Evolutionary conservation across 2,329 filamentous ascomycete species (phyloP).

Genomic region (Phialemoniopsis sp.): DNA sequence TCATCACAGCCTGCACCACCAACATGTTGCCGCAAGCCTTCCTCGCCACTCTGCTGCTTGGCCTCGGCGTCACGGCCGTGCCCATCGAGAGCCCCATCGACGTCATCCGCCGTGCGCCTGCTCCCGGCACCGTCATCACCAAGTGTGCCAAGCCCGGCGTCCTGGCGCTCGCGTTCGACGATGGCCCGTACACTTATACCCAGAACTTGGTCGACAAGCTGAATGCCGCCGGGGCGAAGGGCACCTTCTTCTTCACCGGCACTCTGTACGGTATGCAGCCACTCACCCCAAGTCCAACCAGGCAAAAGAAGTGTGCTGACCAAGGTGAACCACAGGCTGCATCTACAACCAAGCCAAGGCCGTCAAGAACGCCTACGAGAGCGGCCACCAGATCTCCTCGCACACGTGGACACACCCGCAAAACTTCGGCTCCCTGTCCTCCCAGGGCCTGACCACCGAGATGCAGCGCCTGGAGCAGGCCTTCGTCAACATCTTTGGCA

Average conservation of each 20-base stretch:
- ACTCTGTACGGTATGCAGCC: slow-evolving; percentile 36
- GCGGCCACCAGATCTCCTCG: slow-evolving; percentile 49
- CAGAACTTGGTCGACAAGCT: slow-evolving; percentile 45
- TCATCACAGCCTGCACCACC: too few species aligned
- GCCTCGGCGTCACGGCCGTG: slow-evolving; percentile 1
- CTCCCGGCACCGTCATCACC: slow-evolving; percentile 37
- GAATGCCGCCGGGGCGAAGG: slow-evolving; percentile 41
- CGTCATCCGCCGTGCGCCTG: slow-evolving; percentile 33
- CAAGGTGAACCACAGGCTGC: slow-evolving; percentile 20
- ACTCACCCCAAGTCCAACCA: too few species aligned
- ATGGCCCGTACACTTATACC: slow-evolving; percentile 47
- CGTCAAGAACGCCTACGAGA: slow-evolving; percentile 47
- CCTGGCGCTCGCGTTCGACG: slow-evolving; percentile 49
- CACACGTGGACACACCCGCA: slow-evolving; percentile 38
- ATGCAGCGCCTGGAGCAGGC: slow-evolving; percentile 48
- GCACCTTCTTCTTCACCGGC: slow-evolving; percentile 50
- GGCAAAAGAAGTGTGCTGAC: too few species aligned
- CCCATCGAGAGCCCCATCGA: slow-evolving; percentile 25
- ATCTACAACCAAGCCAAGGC: slow-evolving; percentile 44
- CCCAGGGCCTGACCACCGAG: slow-evolving; percentile 35
- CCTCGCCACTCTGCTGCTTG: slow-evolving; percentile 4
- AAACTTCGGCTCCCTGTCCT: slow-evolving; percentile 34
- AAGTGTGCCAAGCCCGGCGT: slow-evolving; percentile 37
- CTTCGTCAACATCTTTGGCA: slow-evolving; percentile 42
- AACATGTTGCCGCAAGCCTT: slow-evolving; percentile 2